phyloP scores from a whole-genome alignment of 2,329 filamentous ascomycete species.

The Leptosphaerulina australis region DNA sequence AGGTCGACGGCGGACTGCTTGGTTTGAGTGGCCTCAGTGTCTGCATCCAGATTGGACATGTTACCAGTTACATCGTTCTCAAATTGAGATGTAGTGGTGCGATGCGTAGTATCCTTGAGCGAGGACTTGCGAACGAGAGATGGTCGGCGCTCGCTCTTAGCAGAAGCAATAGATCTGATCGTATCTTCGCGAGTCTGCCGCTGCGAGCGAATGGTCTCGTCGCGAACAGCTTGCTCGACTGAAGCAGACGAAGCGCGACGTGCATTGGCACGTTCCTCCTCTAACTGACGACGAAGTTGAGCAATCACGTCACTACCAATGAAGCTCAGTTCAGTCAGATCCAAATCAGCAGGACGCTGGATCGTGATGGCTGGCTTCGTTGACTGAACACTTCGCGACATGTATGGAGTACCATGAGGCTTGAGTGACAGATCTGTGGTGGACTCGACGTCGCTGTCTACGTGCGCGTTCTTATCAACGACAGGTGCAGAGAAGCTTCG shows the following conservation, averaged over 20 bases:
- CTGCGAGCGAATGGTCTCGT: constrained; percentile 49
- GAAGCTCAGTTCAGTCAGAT: constrained; percentile 61
- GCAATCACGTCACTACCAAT: constrained; percentile 61
- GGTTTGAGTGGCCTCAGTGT: constrained; percentile 39
- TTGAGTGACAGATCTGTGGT: constrained; percentile 50
- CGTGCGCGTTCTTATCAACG: constrained; percentile 27
- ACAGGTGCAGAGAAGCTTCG: constrained; percentile 46
- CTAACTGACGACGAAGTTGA: constrained; percentile 60
- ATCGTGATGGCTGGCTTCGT: constrained; percentile 26
- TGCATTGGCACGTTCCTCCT: constrained; percentile 58
- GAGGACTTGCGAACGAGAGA: constrained; percentile 61
- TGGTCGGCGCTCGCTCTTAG: constrained; percentile 48
- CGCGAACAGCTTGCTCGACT: constrained; percentile 39
- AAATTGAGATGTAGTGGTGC: constrained; percentile 38
- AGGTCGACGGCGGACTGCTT: constrained; percentile 36
- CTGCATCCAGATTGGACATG: constrained; percentile 34
- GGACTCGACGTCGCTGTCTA: constrained; percentile 43
- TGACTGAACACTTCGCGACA: constrained; percentile 32
- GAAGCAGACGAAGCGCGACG: constrained; percentile 36
- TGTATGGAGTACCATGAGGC: constrained; percentile 37
- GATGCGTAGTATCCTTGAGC: constrained; percentile 56
- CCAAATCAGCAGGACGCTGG: constrained; percentile 39
- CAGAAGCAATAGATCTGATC: constrained; percentile 44
- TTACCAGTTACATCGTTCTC: constrained; percentile 47
- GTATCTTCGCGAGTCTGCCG: constrained; percentile 51